Evolutionary conservation across 495 filamentous ascomycete species (phyloP).

Genomic region (Penicillium alfredii): DNA sequence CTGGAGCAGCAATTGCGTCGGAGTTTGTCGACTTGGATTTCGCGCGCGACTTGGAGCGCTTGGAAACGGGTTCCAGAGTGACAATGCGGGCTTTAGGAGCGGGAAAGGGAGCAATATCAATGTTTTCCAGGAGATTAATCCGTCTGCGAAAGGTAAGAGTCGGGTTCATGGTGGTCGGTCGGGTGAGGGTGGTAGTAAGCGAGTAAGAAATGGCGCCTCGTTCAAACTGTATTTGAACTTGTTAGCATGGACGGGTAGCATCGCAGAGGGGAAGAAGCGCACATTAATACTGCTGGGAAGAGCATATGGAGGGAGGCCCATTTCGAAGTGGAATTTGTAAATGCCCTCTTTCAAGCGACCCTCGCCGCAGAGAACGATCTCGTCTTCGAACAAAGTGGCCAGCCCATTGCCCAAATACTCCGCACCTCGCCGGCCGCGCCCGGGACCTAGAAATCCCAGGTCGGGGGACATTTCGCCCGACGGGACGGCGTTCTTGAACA

Average conservation of each 20-base stretch:
- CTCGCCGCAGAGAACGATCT: conserved; percentile 84
- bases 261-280: conserved; percentile 28
- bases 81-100: conserved; percentile 65
- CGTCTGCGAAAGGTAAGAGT: conserved; percentile 73
- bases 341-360: conserved; percentile 76
- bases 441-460: conserved; percentile 44
- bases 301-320: conserved; percentile 68
- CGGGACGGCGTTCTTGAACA: conserved; percentile 68
- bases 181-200: conserved; percentile 81
- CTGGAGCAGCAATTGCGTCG: conserved; percentile 28
- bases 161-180: conserved; percentile 79
- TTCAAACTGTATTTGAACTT: conserved; percentile 64
- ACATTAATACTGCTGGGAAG: conserved; percentile 94
- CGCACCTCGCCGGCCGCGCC: conserved; percentile 48
- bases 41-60: conserved; percentile 44
- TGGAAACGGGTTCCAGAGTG: conserved; percentile 69
- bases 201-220: conserved; percentile 88
- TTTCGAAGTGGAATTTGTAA: conserved; percentile 91
- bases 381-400: conserved; percentile 83
- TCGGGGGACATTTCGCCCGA: conserved; percentile 53
- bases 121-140: conserved; percentile 67
- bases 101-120: conserved; percentile 54
- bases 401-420: conserved; percentile 79
- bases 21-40: conserved; percentile 32
- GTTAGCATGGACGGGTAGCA: conserved; percentile 11